Percentiles rank a stretch among this genome's conserved stretches.
phyloP scores from a whole-genome alignment of 768 basidiomycete species.

The Rhodotorula babjevae region DNA sequence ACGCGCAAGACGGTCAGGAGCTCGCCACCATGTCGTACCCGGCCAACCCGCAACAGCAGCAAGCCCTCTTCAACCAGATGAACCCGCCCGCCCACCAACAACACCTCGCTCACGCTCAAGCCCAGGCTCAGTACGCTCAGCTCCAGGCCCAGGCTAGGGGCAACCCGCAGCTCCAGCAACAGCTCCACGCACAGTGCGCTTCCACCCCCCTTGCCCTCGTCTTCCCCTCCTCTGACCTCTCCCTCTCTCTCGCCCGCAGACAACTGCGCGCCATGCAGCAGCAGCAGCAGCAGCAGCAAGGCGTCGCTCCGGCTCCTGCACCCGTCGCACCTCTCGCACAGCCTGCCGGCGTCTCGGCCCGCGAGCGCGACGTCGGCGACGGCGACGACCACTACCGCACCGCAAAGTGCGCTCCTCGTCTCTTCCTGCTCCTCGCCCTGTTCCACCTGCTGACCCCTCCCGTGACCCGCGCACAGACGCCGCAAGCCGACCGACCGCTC shows the following conservation, averaged over 20 bases:
- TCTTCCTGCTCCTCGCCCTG: background rate
- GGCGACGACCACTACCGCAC: conserved; percentile 13
- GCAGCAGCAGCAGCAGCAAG: background rate
- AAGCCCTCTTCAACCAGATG: background rate
- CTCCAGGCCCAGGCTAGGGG: too few species aligned
- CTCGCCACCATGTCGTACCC: background rate
- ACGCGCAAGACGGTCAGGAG: too few species aligned
- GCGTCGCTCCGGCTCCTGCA: background rate
- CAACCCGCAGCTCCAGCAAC: background rate
- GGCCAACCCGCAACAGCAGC: background rate
- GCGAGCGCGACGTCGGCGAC: conserved; percentile 7
- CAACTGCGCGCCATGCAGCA: background rate
- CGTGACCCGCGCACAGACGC: background rate
- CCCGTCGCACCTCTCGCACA: background rate
- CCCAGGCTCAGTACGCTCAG: background rate
- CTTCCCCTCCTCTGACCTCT: too few species aligned
- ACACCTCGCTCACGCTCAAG: background rate
- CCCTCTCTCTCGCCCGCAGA: background rate
- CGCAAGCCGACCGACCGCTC: conserved; percentile 31
- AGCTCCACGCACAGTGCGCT: background rate
- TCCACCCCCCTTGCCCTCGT: too few species aligned
- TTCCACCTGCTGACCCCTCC: too few species aligned
- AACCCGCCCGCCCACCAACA: background rate
- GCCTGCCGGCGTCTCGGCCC: background rate
- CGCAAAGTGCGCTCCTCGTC: conserved; percentile 4